These are phyloP conservation scores for Emericellopsis terricola DNA, from an alignment of 495 filamentous ascomycete species.

Conservation along the genomic window DNA sequence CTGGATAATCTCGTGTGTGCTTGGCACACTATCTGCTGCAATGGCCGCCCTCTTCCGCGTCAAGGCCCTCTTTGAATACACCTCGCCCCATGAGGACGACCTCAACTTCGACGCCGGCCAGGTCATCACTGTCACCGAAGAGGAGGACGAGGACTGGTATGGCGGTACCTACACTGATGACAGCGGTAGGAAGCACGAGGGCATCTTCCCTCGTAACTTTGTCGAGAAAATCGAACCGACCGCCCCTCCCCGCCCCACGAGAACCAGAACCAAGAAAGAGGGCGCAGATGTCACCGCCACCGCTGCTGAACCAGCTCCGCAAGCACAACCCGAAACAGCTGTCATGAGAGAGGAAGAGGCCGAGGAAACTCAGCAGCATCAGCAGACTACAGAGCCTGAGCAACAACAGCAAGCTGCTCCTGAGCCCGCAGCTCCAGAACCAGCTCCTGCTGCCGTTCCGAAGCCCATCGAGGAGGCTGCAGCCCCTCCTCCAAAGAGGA, in stretches of 20 bases:
- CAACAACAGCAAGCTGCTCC: slow-evolving; percentile 7
- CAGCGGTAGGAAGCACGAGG: slow-evolving; percentile 53
- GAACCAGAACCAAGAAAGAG: slow-evolving; percentile 62
- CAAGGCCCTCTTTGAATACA: slow-evolving; percentile 86
- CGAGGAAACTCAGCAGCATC: too few relatives aligned
- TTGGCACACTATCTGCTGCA: slow-evolving; percentile 19
- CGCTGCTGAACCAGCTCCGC: slow-evolving; percentile 40
- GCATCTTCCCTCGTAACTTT: slow-evolving; percentile 93
- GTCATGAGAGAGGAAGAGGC: slow-evolving; percentile 10
- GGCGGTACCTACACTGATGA: slow-evolving; percentile 73
- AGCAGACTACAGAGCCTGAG: slow-evolving; percentile 8
- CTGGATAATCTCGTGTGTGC: too few relatives aligned
- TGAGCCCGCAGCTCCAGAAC: slow-evolving; percentile 7
- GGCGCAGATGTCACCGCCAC: slow-evolving; percentile 16
- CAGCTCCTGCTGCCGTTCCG: slow-evolving; percentile 5
- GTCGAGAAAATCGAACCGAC: slow-evolving; percentile 88
- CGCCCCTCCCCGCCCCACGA: slow-evolving; percentile 68
- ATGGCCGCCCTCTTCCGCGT: slow-evolving; percentile 82
- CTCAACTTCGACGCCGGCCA: slow-evolving; percentile 72
- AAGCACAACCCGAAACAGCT: slow-evolving; percentile 8
- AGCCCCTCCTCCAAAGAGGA: slow-evolving; percentile 17
- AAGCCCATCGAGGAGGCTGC: slow-evolving; percentile 6
- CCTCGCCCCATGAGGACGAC: slow-evolving; percentile 83
- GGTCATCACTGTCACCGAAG: slow-evolving; percentile 80
- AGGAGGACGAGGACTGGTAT: slow-evolving; percentile 93